Percentiles rank a stretch among this genome's conserved stretches.
These are phyloP conservation scores for Cnidoscolus chayamansa DNA, from an alignment of 441 rosid species.

Conservation along the genomic window DNA sequence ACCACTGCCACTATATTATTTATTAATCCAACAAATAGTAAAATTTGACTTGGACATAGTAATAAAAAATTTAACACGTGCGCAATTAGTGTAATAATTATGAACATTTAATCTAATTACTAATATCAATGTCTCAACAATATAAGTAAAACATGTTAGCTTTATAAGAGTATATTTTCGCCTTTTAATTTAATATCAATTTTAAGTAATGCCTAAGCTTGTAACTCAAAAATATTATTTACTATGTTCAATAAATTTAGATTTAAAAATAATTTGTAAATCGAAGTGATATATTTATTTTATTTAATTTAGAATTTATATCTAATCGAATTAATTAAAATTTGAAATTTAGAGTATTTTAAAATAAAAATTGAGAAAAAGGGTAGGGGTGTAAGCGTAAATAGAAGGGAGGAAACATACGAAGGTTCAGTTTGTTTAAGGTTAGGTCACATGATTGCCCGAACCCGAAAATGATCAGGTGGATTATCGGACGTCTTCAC, in stretches of 20 bases:
- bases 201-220: too few relatives aligned
- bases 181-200: conserved; percentile 14
- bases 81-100: conserved; percentile 1
- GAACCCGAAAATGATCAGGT: conserved; percentile 33
- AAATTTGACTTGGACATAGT: neutral
- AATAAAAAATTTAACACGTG: conserved; percentile 8
- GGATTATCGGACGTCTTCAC: conserved; percentile 19
- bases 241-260: too few relatives aligned
- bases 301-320: too few relatives aligned
- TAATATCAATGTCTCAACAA: conserved; percentile 22
- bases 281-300: too few relatives aligned
- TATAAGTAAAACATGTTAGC: conserved; percentile 30
- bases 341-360: too few relatives aligned
- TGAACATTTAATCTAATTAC: neutral
- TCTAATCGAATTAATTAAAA: too few relatives aligned
- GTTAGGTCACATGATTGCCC: conserved; percentile 50
- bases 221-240: too few relatives aligned
- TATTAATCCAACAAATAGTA: neutral
- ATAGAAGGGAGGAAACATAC: neutral
- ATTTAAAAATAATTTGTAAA: too few relatives aligned
- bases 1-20: too few relatives aligned
- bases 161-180: conserved; percentile 16
- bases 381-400: conserved; percentile 23
- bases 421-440: conserved; percentile 30
- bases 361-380: neutral